Percentiles rank a stretch among this genome's conserved stretches.
These are phyloP conservation scores for Pseudonectria buxi DNA, from an alignment of 2,329 filamentous ascomycete species.

Conservation along the genomic window DNA sequence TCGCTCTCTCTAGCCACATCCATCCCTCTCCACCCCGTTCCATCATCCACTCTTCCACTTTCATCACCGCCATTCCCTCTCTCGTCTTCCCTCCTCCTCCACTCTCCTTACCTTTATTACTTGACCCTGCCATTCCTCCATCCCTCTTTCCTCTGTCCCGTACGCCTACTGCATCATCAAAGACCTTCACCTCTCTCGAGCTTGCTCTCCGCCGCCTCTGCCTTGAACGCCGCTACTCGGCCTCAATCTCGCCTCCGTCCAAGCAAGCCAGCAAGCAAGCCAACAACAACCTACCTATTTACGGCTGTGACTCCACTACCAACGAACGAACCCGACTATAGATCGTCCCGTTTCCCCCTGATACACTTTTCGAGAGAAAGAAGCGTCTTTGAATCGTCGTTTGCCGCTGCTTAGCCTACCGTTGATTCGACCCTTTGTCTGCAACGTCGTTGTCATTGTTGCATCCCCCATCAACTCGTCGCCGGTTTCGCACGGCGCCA, in stretches of 20 bases:
- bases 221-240: constrained; percentile 19
- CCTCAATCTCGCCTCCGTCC: constrained; percentile 1
- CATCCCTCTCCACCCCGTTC: constrained; percentile 27
- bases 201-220: constrained; percentile 20
- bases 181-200: constrained; percentile 31
- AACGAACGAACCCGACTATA: constrained; percentile 10
- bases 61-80: constrained; percentile 27
- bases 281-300: constrained; percentile 8
- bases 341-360: constrained; percentile 13
- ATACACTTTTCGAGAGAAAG: constrained; percentile 26
- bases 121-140: constrained; percentile 24
- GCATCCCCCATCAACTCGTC: too few species aligned
- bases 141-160: constrained; percentile 26
- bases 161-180: constrained; percentile 26
- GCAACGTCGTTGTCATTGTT: constrained; percentile 9
- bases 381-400: constrained; percentile 22
- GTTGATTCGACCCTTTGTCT: constrained; percentile 5
- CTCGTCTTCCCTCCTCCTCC: constrained; percentile 25
- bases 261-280: constrained; percentile 16
- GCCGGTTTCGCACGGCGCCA: too few species aligned
- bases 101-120: constrained; percentile 27
- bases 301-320: constrained; percentile 16
- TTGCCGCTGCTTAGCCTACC: constrained; percentile 10
- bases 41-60: constrained; percentile 26
- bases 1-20: constrained; percentile 26